Conservation (phyloP, 306 rosid genomes). For the Sicyos edulis region DNA sequence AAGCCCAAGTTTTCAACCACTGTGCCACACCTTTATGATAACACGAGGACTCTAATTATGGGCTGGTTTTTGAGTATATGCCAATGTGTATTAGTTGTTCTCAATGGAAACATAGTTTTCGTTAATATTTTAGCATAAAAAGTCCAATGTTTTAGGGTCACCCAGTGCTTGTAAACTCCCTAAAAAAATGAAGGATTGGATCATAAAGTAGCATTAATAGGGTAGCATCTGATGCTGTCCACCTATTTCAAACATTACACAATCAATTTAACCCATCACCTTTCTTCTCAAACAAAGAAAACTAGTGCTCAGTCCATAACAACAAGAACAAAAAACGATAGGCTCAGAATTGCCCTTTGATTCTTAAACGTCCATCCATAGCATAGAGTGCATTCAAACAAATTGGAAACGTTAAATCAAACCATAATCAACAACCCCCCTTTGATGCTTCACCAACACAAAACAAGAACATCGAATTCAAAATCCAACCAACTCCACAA, state of each 20-base stretch:
- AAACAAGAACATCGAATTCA: not conserved
- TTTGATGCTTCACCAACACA: not conserved
- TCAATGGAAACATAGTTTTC: no score
- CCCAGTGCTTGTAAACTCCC: no score
- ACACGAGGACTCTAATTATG: no score
- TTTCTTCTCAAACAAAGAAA: not conserved
- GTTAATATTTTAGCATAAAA: no score
- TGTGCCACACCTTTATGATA: no score
- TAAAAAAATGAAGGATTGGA: not conserved
- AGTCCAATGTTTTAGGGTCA: no score
- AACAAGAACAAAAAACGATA: slow-evolving; percentile 2
- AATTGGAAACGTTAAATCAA: not conserved
- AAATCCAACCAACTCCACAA: not conserved
- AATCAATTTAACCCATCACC: not conserved
- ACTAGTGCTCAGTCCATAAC: not conserved
- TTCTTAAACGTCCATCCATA: not conserved
- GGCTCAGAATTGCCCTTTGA: not conserved
- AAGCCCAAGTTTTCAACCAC: no score
- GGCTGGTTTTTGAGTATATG: no score
- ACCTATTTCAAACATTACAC: not conserved
- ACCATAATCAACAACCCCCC: not conserved
- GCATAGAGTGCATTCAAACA: not conserved
- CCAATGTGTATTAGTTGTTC: no score
- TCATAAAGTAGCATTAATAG: slow-evolving; percentile 2
- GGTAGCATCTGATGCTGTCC: slow-evolving; percentile 4